These are phyloP conservation scores for Hordeum vulgare DNA, from an alignment of 176 grass and related monocot species.

Conservation along the genomic window DNA sequence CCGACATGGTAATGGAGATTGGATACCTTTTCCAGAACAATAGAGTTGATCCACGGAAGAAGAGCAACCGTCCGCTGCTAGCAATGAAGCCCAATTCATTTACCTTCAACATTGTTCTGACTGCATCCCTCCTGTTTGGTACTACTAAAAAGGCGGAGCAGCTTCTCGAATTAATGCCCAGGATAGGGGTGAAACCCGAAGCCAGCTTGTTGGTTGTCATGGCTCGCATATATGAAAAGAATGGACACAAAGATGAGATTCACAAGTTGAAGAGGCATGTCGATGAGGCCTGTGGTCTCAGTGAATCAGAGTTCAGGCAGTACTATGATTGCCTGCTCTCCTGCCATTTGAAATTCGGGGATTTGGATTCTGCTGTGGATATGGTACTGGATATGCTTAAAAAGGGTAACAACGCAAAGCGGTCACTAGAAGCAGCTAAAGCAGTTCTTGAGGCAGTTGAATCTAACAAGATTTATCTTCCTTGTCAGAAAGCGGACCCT, in stretches of 20 bases:
- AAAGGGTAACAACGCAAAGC: slow-evolving; percentile 63
- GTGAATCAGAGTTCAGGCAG: slow-evolving; percentile 61
- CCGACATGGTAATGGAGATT: slow-evolving; percentile 78
- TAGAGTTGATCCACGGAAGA: slow-evolving; percentile 66
- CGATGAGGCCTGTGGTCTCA: slow-evolving; percentile 55
- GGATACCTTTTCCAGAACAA: slow-evolving; percentile 77
- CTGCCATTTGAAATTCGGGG: slow-evolving; percentile 75
- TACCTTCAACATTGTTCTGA: slow-evolving; percentile 62
- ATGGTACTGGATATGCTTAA: slow-evolving; percentile 84
- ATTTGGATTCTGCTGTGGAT: slow-evolving; percentile 56
- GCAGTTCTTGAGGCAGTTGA: slow-evolving; percentile 54
- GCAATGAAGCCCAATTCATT: slow-evolving; percentile 73
- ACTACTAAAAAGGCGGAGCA: slow-evolving; percentile 73
- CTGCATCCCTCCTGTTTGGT: slow-evolving; percentile 62
- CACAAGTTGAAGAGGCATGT: slow-evolving; percentile 75
- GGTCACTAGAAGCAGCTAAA: slow-evolving; percentile 58
- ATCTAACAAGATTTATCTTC: slow-evolving; percentile 46
- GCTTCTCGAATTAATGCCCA: slow-evolving; percentile 77
- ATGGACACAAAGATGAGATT: slow-evolving; percentile 75
- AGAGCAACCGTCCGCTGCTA: slow-evolving; percentile 55
- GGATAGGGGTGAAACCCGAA: slow-evolving; percentile 61
- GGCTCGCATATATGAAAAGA: slow-evolving; percentile 79
- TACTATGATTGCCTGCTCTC: slow-evolving; percentile 74
- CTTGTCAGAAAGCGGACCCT: slow-evolving; percentile 16
- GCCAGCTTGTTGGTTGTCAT: slow-evolving; percentile 57